Evolutionary conservation across 176 grass and related monocot genomes (phyloP), one percentile per base, ranked within the genome.

Genomic region (Musa schizocarpa): DNA sequence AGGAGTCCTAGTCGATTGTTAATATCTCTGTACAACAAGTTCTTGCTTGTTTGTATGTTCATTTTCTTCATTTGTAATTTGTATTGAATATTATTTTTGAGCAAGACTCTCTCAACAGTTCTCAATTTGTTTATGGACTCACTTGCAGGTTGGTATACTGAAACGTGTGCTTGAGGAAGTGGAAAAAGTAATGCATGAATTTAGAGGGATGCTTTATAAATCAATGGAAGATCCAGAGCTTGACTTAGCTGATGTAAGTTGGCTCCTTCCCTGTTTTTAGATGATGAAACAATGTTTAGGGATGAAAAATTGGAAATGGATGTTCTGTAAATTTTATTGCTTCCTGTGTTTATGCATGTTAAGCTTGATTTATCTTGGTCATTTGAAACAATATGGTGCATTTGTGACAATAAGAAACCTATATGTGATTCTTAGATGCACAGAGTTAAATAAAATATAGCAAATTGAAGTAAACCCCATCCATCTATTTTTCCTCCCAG

Each of bases 121-220:
- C 29, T 79, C 66, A 74, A 13, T 57, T 52, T 11, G 69, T 75
- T 65, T 13, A 43, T 50, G 75, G 67, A 77, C 79, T 72, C 75
- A 84, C 53, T 63, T 94, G 71, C 78, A 99, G 95, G 95, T 94
- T 52, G 95, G 88, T 29, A 99, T 99, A 82, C 77, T 99, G 78
- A 99, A 99, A 84, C 88, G 86, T 82, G 95, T 99, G 61, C 86
- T 99, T 14, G 95, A 99, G 76, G 95, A 99, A 78, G 95, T 99
- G 24, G 90, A 99, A 85, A 99, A 99, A 69, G 95, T 99, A 74
- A 99, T 99, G 95, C 95, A 92, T 19, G 95, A 99, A 78, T 99
- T 99, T 68, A 94, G 90, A 65, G 88, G 88, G 73, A 94, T 89
- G 95, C 95, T 99, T 86, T 94, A 99, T 87, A 94, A 89, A 84